Evolutionary conservation across 441 rosid species (phyloP).

Genomic region (Adansonia rubrostipa): DNA sequence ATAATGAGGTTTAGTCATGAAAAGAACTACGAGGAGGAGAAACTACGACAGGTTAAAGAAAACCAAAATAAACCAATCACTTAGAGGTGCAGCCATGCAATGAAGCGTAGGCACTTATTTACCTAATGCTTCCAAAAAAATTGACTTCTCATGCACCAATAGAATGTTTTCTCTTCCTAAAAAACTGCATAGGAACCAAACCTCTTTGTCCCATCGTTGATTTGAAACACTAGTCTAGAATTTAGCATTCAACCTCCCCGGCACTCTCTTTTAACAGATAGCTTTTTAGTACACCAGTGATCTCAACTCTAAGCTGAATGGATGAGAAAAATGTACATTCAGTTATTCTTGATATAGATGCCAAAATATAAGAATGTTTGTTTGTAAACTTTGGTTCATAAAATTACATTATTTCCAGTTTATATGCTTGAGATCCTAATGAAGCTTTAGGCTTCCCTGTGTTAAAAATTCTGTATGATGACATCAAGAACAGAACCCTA

Average conservation of each 20-base stretch:
- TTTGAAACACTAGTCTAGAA: constrained; percentile 9
- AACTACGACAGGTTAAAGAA: neutral
- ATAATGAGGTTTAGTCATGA: neutral
- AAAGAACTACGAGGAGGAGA: constrained; percentile 3
- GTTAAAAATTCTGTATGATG: neutral
- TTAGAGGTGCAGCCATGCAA: neutral
- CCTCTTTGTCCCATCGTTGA: neutral
- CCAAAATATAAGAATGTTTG: neutral
- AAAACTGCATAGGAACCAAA: neutral
- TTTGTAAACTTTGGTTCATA: neutral
- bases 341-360: neutral
- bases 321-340: constrained; percentile 8
- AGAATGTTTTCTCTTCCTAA: neutral
- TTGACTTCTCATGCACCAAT: neutral
- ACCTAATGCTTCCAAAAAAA: constrained; percentile 5
- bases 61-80: neutral
- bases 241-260: constrained; percentile 17
- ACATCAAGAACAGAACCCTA: constrained; percentile 15
- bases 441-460: constrained; percentile 5
- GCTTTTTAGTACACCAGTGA: neutral
- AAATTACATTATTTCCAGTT: constrained; percentile 1
- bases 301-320: neutral
- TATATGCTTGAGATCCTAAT: neutral
- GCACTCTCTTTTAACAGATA: neutral
- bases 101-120: neutral